Base-by-base conservation (phyloP, 2,329 filamentous ascomycete genomes). In the Paracoccidioides brasiliensis region DNA sequence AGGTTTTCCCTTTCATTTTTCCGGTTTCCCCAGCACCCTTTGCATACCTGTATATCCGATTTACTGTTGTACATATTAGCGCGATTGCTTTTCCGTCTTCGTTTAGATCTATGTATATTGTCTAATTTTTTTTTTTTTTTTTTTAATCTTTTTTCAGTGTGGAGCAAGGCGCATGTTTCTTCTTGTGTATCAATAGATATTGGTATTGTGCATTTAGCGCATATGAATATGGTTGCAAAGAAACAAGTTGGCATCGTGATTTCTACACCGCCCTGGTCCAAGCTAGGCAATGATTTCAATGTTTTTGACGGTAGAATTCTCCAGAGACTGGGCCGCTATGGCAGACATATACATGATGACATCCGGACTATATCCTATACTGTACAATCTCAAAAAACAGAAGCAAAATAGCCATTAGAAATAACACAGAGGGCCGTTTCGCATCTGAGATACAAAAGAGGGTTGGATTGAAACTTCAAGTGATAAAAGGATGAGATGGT, bases 101-200 rank as follows among this genome's bases (percentile, higher is more conserved):
- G 46, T 55, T 55, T 57, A 33, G 52, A 58, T 53, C 52, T 55
- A 59, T 61, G 62, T 63, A 61, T 61, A 63, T 64, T 61, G 22
- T 46, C 44, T 33, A 32, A 6, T 44, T 44, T 53, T 4, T 46
- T 28, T 14, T 46, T 32, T 30, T 30, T 44, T 12, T 30, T 3
- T 4, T 9, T 28, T 30, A 3, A n/a, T 44, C 10, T 43, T 28
- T 22, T 55, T 15, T n/a, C 53, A 43, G 46, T 45, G 40, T 32
- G 32, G 42, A 40, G 10, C 46, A 37, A 42, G n/a, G 35, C 22
- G 22, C 37, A 38, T 33, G 3, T 30, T 52, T 45, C 28, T 42
- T 53, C 1, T 48, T 37, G 37, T 52, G 49, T 33, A 52, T 52
- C 28, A 38, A 52, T 52, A 52, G 38, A 52, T 33, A 41, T 42